These are phyloP conservation scores for Podaxis sp. DNA, from an alignment of 768 basidiomycete genomes.

Conservation along the genomic window DNA sequence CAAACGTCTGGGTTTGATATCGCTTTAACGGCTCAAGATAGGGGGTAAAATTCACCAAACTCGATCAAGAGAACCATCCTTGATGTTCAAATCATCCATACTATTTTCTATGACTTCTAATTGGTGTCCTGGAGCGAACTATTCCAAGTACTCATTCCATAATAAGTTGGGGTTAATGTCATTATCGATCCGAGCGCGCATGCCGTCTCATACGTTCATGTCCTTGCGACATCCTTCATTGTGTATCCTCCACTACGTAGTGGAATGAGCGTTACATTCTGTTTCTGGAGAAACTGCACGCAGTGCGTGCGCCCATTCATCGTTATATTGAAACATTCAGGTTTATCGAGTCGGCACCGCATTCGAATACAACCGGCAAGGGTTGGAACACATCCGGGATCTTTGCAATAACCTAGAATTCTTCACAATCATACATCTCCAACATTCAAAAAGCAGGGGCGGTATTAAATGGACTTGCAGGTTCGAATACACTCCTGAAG, in stretches of 20 bases:
- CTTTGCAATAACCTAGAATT: slow-evolving; percentile 69
- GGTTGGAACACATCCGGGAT: slow-evolving; percentile 89
- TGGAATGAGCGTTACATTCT: slow-evolving; percentile 84
- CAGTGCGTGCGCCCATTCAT: slow-evolving; percentile 95
- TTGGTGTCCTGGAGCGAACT: slow-evolving; percentile 93
- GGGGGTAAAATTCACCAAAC: slow-evolving; percentile 54
- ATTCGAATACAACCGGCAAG: slow-evolving; percentile 86
- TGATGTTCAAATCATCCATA: slow-evolving; percentile 90
- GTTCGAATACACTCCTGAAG: slow-evolving; percentile 85
- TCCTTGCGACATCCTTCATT: slow-evolving; percentile 90
- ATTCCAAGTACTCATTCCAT: slow-evolving; percentile 92
- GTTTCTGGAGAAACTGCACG: slow-evolving; percentile 81
- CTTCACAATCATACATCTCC: background rate
- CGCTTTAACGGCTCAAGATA: background rate
- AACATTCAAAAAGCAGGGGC: slow-evolving; percentile 7
- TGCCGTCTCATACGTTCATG: slow-evolving; percentile 97
- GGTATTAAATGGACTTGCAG: slow-evolving; percentile 48
- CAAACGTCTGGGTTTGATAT: background rate
- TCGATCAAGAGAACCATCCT: slow-evolving; percentile 74
- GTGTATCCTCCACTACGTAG: slow-evolving; percentile 97
- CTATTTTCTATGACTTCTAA: slow-evolving; percentile 90
- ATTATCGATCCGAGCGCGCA: slow-evolving; percentile 84
- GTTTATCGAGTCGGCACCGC: slow-evolving; percentile 97
- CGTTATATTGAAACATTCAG: slow-evolving; percentile 94
- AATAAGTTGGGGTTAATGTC: slow-evolving; percentile 75